Percentiles rank a stretch among this genome's conserved stretches.
phyloP scores from a whole-genome alignment of 495 filamentous ascomycete genomes.

The Podospora pseudopauciseta region DNA sequence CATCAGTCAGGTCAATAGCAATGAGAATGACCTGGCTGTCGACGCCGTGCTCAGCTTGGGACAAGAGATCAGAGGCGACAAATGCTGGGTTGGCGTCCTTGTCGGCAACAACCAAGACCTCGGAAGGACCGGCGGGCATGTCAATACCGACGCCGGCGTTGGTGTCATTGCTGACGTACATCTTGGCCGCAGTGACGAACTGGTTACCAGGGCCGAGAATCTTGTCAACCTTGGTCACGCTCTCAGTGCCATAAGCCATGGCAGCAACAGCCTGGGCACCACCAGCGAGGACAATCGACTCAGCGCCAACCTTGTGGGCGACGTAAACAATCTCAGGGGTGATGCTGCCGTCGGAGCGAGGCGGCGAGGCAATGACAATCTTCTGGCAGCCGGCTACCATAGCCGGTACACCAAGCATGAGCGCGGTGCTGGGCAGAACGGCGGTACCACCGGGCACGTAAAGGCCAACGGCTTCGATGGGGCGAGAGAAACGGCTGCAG shows the following conservation, averaged over 20 bases:
- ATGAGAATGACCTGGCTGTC: slow-evolving; percentile 95
- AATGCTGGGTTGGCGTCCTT: slow-evolving; percentile 85
- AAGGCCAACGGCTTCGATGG: slow-evolving; percentile 90
- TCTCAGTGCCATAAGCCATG: slow-evolving; percentile 80
- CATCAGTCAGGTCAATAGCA: slow-evolving; percentile 71
- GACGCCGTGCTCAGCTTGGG: slow-evolving; percentile 92
- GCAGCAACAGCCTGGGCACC: slow-evolving; percentile 94
- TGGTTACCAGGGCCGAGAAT: slow-evolving; percentile 97
- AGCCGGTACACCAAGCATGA: slow-evolving; percentile 96
- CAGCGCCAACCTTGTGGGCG: slow-evolving; percentile 95
- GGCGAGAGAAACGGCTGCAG: slow-evolving; percentile 87
- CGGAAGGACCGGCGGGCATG: slow-evolving; percentile 96
- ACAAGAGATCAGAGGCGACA: slow-evolving; percentile 89
- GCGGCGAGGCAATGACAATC: slow-evolving; percentile 90
- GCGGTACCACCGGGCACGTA: slow-evolving; percentile 96
- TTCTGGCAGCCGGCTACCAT: slow-evolving; percentile 97
- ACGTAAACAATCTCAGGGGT: slow-evolving; percentile 97
- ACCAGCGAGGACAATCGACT: slow-evolving; percentile 90
- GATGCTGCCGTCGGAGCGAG: slow-evolving; percentile 80
- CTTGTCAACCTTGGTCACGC: slow-evolving; percentile 94
- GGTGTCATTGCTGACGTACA: slow-evolving; percentile 94
- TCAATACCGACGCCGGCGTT: slow-evolving; percentile 93
- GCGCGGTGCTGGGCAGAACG: slow-evolving; percentile 88
- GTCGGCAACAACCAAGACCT: slow-evolving; percentile 96
- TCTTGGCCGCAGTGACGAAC: slow-evolving; percentile 97